Conservation (phyloP, 495 filamentous ascomycete species). For the Penicillium turbatum region DNA sequence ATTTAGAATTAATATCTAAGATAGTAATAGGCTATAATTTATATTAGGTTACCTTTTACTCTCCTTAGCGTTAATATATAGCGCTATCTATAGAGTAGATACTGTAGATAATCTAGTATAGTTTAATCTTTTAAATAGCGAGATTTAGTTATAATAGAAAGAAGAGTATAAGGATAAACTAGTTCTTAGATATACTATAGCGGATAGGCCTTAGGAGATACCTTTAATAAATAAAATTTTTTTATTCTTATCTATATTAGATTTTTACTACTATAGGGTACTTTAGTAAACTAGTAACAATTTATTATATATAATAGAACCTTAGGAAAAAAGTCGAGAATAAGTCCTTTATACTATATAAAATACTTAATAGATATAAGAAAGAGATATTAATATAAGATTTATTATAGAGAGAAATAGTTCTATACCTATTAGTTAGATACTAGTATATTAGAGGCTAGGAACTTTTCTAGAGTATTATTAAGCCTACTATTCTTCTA, state of each 20-base stretch:
- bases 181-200: not conserved
- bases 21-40: conserved; percentile 1
- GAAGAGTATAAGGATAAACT: not conserved
- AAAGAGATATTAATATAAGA: not conserved
- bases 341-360: not conserved
- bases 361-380: not conserved
- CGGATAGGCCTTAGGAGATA: not conserved
- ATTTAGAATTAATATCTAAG: not conserved
- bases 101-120: conserved; percentile 1
- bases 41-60: conserved; percentile 2
- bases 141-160: conserved; percentile 7
- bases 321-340: not conserved
- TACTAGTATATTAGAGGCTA: conserved; percentile 13
- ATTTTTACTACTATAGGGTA: not conserved
- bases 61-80: not conserved
- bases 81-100: conserved; percentile 2
- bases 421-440: conserved; percentile 20
- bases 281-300: not conserved
- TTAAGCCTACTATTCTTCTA: conserved; percentile 18
- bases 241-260: not conserved
- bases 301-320: not conserved
- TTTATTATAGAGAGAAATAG: conserved; percentile 17
- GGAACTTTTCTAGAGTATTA: conserved; percentile 18
- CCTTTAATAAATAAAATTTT: not conserved
- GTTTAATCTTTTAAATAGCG: conserved; percentile 5